Percentiles rank a stretch among this genome's conserved stretches.
phyloP scores from a whole-genome alignment of 108 stramenopile genomes.

The Aurantiochytrium sp. region DNA sequence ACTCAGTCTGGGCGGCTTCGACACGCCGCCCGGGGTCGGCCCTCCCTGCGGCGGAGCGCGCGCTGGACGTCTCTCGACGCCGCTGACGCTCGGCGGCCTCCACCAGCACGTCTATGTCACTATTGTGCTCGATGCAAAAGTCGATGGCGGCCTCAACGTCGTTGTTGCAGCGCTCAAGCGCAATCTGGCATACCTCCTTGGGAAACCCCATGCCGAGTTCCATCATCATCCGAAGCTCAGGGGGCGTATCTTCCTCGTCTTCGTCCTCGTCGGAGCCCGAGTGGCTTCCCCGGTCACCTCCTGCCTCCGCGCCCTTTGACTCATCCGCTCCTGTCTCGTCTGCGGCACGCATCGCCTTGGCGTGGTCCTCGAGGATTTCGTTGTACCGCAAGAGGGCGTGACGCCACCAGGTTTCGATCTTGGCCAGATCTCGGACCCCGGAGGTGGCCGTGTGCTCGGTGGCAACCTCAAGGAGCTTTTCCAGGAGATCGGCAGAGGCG shows the following conservation, averaged over 20 bases:
- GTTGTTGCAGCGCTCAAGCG: conserved; percentile 75
- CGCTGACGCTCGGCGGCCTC: conserved; percentile 50
- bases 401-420: background rate
- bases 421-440: background rate
- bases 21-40: too few relatives aligned
- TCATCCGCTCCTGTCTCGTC: background rate
- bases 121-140: conserved; percentile 85
- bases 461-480: background rate
- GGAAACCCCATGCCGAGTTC: conserved; percentile 55
- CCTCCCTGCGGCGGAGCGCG: too few relatives aligned
- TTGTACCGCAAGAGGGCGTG: background rate
- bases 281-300: background rate
- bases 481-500: background rate
- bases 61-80: too few relatives aligned
- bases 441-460: background rate
- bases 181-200: conserved; percentile 58
- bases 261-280: background rate
- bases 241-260: background rate
- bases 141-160: conserved; percentile 89
- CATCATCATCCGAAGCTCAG: conserved; percentile 39
- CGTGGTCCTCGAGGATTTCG: background rate
- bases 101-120: conserved; percentile 84
- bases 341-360: background rate
- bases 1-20: background rate
- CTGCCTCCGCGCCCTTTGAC: background rate